phyloP scores from a whole-genome alignment of 441 rosid genomes.

The Adansonia madagascariensis region DNA sequence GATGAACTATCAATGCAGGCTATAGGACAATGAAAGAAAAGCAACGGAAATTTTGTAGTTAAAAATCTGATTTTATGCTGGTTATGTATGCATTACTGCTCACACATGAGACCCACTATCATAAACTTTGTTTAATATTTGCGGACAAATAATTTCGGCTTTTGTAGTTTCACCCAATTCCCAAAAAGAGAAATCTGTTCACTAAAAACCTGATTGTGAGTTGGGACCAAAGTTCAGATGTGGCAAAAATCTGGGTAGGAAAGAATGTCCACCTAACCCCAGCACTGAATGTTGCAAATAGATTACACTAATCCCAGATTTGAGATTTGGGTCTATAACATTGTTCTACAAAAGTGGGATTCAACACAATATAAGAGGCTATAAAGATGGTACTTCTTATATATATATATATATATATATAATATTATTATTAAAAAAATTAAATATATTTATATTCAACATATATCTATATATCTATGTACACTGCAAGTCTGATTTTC shows the following conservation, averaged over 20 bases:
- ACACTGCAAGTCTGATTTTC: no score
- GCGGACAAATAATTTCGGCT: conserved; percentile 6
- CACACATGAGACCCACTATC: neutral
- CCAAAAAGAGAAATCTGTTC: neutral
- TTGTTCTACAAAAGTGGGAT: no score
- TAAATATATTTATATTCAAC: no score
- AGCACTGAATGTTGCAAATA: neutral
- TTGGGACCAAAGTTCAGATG: conserved; percentile 1
- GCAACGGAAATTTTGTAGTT: conserved; percentile 6
- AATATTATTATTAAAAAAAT: no score
- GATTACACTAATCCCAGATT: neutral
- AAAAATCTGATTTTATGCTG: neutral
- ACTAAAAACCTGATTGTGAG: neutral
- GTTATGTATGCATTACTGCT: neutral
- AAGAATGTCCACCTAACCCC: neutral
- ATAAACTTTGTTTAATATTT: neutral
- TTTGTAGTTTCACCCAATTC: conserved; percentile 10
- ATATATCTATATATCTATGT: no score
- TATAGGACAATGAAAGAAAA: neutral
- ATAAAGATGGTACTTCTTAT: no score
- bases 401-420: no score
- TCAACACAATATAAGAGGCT: no score
- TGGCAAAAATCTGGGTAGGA: neutral
- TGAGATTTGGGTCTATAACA: no score
- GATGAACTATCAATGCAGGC: neutral